Evolutionary conservation across 2,329 filamentous ascomycete species (phyloP).

Genomic region (Pseudogymnoascus sp.): DNA sequence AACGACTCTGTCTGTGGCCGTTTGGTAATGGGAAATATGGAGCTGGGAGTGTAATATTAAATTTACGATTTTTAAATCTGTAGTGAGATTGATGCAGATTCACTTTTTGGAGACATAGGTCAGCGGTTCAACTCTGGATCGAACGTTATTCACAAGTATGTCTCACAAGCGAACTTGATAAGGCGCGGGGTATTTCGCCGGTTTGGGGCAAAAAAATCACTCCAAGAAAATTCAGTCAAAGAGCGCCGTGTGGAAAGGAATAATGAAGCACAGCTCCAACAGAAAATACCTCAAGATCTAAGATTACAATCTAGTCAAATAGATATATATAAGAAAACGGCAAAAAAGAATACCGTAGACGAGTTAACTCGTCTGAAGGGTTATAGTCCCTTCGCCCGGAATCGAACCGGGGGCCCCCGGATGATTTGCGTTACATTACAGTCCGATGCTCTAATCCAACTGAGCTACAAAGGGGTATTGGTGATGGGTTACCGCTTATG

Average conservation of each 20-base stretch:
- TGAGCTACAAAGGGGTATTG: slow-evolving; percentile 8
- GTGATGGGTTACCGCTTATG: background rate
- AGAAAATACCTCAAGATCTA: background rate
- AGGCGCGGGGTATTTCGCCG: background rate
- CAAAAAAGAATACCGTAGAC: background rate
- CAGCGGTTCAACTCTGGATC: background rate
- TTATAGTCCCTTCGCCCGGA: slow-evolving; percentile 9
- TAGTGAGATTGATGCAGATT: background rate
- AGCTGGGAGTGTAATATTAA: background rate
- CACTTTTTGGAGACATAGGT: background rate
- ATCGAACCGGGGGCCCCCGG: slow-evolving; percentile 10
- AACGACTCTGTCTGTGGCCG: background rate
- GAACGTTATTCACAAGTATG: background rate
- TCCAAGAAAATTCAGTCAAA: background rate
- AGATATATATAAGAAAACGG: background rate
- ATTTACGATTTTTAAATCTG: background rate
- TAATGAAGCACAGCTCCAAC: background rate
- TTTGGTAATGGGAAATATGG: background rate
- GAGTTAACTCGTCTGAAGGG: slow-evolving; percentile 6
- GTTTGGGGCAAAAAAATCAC: background rate
- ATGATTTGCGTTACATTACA: slow-evolving; percentile 2
- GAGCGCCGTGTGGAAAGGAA: background rate
- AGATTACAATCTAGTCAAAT: background rate
- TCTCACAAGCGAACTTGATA: background rate
- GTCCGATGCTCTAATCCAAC: slow-evolving; percentile 10